Percentiles rank a stretch among this genome's conserved stretches.
phyloP scores from a whole-genome alignment of 1,139 yeast genomes.

The Hansenula sp. region DNA sequence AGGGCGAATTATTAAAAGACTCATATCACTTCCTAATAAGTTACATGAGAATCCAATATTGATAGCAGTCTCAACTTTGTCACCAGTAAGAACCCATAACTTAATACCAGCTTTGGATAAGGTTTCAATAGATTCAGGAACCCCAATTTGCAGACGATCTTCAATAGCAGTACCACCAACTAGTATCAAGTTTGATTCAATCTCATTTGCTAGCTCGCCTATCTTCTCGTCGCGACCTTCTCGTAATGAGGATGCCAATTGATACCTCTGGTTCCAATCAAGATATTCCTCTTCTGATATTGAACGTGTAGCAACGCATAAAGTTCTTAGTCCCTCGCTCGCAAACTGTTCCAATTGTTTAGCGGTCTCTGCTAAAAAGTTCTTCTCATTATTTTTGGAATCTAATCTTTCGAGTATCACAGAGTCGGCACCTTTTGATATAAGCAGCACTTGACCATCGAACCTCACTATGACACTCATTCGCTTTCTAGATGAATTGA shows the following conservation, averaged over 20 bases:
- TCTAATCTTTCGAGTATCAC: conserved; percentile 76
- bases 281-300: conserved; percentile 55
- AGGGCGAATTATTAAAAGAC: conserved; percentile 63
- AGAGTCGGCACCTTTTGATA: conserved; percentile 94
- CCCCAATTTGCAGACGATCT: conserved; percentile 93
- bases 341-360: conserved; percentile 88
- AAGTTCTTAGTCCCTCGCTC: conserved; percentile 90
- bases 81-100: conserved; percentile 97
- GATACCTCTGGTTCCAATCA: conserved; percentile 68
- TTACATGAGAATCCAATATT: conserved; percentile 97
- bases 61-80: conserved; percentile 95
- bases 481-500: conserved; percentile 87
- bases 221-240: conserved; percentile 75
- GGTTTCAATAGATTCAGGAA: conserved; percentile 85
- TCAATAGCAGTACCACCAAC: conserved; percentile 98
- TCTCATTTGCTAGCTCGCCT: conserved; percentile 72
- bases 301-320: conserved; percentile 85
- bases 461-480: conserved; percentile 86
- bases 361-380: conserved; percentile 60
- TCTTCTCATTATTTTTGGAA: conserved; percentile 32
- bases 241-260: conserved; percentile 71
- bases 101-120: conserved; percentile 90
- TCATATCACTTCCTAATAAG: conserved; percentile 81
- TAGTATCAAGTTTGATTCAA: conserved; percentile 68
- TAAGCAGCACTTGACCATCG: conserved; percentile 47